Evolutionary conservation across 768 basidiomycete genomes (phyloP), one percentile per base, ranked within the genome.

Genomic region (Tephrocybe sp.): DNA sequence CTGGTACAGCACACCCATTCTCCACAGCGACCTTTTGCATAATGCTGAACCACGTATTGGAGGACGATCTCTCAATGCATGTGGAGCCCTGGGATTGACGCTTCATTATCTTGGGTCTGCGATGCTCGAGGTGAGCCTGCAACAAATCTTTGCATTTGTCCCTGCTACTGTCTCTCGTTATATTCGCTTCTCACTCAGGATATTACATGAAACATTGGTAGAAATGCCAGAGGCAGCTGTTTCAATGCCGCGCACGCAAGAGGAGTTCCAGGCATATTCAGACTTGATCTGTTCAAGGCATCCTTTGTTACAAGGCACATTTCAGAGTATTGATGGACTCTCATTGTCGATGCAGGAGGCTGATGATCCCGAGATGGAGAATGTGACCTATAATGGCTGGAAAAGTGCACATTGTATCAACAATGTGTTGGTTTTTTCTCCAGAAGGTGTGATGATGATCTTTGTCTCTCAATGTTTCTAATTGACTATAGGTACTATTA

Each of bases 381-480:
- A 77, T 58, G 65, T 67, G 9, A 74, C 69, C 8, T 76, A 67
- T 52, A 75, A 74, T 63, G 68, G 72, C 0, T 78, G 74, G 74
- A 55, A 71, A n/a, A 67, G 68, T 39, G 63, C 59, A 2, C 75
- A 77, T 48, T 71, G 61, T 38, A 62, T 71, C 16, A 74, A 66
- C 44, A 65, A 57, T 53, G 64, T 75, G 0, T 44, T 76, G 47
- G 68, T 57, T 0, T 67, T 65, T 45, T 59, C 60, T 7, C 59
- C 62, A 0, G 20, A 56, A 59, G 66, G 66, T 64, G 34, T 47
- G n/a, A n/a, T n/a, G n/a, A n/a, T 11, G 14, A 39, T 46, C 33
- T 20, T 23, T 51, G 46, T 44, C 48, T 35, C 35, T 14, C 41
- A 45, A 20, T 11, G 22, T n/a, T 23, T 30, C 41, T 22, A 26